phyloP scores from a whole-genome alignment of 192 early-diverging fungal genomes.

The Lobulomyces angularis region DNA sequence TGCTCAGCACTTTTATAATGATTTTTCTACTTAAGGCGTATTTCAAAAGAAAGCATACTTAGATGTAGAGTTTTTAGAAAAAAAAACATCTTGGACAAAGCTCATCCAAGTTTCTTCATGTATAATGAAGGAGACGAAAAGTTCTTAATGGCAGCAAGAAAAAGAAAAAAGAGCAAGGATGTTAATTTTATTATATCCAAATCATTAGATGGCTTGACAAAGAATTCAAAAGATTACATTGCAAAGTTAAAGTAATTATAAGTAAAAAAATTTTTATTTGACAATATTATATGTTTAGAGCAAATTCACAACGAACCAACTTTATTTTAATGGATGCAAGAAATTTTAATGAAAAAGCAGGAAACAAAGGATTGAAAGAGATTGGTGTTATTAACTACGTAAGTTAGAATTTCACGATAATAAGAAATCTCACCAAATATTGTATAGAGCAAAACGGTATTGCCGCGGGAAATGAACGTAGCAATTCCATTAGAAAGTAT shows the following conservation, averaged over 20 bases:
- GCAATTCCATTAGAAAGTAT: conserved; percentile 32
- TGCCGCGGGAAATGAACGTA: conserved; percentile 42
- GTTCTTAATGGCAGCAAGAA: conserved; percentile 41
- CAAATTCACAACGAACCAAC: conserved; percentile 42
- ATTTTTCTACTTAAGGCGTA: conserved; percentile 12
- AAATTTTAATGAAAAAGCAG: conserved; percentile 26
- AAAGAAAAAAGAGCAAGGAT: conserved; percentile 36
- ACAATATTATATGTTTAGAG: conserved; percentile 10
- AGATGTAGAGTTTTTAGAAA: conserved; percentile 42
- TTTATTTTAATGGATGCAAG: conserved; percentile 41
- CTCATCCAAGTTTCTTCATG: conserved; percentile 38
- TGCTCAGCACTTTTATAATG: background rate
- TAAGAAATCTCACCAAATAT: background rate
- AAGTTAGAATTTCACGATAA: conserved; percentile 3
- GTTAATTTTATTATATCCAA: conserved; percentile 45
- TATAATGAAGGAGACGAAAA: conserved; percentile 45
- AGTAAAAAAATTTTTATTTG: background rate
- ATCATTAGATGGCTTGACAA: conserved; percentile 33
- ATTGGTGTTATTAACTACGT: conserved; percentile 39
- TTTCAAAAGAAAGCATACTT: conserved; percentile 25
- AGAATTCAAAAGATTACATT: conserved; percentile 44
- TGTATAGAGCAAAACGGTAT: conserved; percentile 34
- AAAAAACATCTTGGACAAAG: conserved; percentile 35
- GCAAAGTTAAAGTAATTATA: conserved; percentile 34
- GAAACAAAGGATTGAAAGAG: conserved; percentile 37